These are phyloP conservation scores for Emericellopsis terricola DNA, from an alignment of 495 filamentous ascomycete species.

Conservation along the genomic window DNA sequence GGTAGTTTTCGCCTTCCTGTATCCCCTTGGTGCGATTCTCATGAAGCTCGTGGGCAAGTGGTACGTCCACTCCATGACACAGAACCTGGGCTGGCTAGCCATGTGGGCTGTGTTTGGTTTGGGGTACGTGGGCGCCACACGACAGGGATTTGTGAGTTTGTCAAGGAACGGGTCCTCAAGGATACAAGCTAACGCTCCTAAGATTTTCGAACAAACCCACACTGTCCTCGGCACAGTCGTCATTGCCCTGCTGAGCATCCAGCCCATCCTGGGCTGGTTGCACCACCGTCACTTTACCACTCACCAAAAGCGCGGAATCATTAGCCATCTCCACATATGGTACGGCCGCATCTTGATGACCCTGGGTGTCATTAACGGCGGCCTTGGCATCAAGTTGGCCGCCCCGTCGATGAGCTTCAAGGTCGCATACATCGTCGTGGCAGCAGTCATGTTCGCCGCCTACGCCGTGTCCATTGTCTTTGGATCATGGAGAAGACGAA, in stretches of 20 bases:
- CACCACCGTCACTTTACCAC: conserved; percentile 43
- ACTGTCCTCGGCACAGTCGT: conserved; percentile 41
- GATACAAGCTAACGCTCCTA: no score
- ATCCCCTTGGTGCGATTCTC: conserved; percentile 36
- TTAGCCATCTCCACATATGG: conserved; percentile 53
- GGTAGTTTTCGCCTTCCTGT: conserved; percentile 34
- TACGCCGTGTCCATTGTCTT: conserved; percentile 18
- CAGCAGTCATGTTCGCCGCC: conserved; percentile 28
- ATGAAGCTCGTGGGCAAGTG: conserved; percentile 34
- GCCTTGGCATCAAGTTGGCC: conserved; percentile 41
- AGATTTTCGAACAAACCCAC: conserved; percentile 24
- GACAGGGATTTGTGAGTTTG: no score
- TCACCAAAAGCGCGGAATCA: conserved; percentile 25
- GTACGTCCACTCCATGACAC: conserved; percentile 37
- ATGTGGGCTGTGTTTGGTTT: conserved; percentile 43
- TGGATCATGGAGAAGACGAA: background rate
- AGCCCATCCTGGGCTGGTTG: conserved; percentile 42
- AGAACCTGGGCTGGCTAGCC: conserved; percentile 34
- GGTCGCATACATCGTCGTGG: conserved; percentile 41
- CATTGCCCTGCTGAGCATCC: conserved; percentile 36
- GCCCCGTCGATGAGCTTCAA: conserved; percentile 21
- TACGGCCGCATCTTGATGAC: conserved; percentile 42
- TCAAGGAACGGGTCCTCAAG: no score
- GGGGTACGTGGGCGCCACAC: conserved; percentile 34
- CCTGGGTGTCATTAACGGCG: conserved; percentile 55